These are phyloP conservation scores for Aspergillus funiculosus DNA, from an alignment of 495 filamentous ascomycete genomes.

Conservation along the genomic window DNA sequence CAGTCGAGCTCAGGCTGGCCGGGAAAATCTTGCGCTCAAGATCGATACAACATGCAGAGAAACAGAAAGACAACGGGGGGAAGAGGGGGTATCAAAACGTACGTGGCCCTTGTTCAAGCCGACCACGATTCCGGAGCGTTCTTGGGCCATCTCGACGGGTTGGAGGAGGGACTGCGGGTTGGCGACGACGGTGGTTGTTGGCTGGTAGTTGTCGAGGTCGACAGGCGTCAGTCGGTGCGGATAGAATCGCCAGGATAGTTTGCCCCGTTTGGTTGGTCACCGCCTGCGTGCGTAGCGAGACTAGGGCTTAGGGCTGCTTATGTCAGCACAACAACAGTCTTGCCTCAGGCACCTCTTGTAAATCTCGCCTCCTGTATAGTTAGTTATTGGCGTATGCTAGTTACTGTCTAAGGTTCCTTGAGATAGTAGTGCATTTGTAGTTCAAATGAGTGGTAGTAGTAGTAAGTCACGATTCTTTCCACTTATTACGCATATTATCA, in stretches of 20 bases:
- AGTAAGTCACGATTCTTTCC: no score
- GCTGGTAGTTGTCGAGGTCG: constrained; percentile 27
- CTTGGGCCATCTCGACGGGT: constrained; percentile 53
- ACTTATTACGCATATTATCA: no score
- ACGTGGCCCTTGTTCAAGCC: constrained; percentile 90
- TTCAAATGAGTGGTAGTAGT: no score
- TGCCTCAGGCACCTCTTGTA: constrained; percentile 7
- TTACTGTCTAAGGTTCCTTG: no score
- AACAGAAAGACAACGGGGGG: constrained; percentile 16
- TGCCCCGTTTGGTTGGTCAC: constrained; percentile 32
- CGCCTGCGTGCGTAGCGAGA: constrained; percentile 24
- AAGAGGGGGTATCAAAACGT: constrained; percentile 39
- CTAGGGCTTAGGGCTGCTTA: constrained; percentile 17
- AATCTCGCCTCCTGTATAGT: background rate
- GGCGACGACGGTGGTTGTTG: constrained; percentile 42
- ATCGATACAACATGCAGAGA: no score
- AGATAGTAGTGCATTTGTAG: no score
- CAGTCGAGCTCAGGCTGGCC: no score
- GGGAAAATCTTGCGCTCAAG: no score
- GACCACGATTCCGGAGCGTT: constrained; percentile 69
- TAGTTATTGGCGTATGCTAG: no score
- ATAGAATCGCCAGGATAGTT: constrained; percentile 31
- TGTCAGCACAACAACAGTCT: background rate
- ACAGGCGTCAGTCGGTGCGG: constrained; percentile 25
- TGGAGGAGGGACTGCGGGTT: constrained; percentile 34